Percentiles rank a stretch among this genome's conserved stretches.
phyloP scores from a whole-genome alignment of 1,139 yeast species.

The Saccharomyces hybrid region DNA sequence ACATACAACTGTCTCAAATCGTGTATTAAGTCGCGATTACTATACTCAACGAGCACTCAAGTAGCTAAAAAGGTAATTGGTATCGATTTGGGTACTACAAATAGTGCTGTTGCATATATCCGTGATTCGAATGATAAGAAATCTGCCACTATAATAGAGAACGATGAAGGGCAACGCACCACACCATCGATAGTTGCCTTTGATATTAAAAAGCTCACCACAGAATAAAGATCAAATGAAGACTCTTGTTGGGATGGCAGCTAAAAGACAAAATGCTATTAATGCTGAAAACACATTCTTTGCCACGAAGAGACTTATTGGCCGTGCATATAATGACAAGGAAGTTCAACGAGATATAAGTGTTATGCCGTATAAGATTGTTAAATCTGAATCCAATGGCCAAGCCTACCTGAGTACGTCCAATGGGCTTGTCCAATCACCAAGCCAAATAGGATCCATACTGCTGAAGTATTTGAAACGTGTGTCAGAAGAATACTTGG shows the following conservation, averaged over 20 bases:
- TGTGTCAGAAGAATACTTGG: conserved; percentile 45
- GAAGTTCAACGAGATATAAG: conserved; percentile 58
- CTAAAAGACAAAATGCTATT: conserved; percentile 58
- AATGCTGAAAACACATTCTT: conserved; percentile 64
- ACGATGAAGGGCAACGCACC: conserved; percentile 60
- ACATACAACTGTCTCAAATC: neutral
- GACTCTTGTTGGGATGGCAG: conserved; percentile 50
- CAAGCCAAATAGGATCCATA: conserved; percentile 28
- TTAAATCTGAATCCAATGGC: conserved; percentile 43
- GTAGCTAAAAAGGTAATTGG: conserved; percentile 46
- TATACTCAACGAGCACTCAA: neutral
- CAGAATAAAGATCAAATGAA: conserved; percentile 33
- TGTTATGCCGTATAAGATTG: conserved; percentile 49
- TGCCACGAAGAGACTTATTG: conserved; percentile 69
- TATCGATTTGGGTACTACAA: conserved; percentile 74
- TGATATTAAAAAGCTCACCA: conserved; percentile 15
- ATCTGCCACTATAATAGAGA: conserved; percentile 50
- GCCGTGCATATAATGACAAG: conserved; percentile 52
- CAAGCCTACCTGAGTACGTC: conserved; percentile 54
- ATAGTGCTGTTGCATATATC: conserved; percentile 63
- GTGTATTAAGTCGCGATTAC: neutral
- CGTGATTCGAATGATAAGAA: conserved; percentile 38
- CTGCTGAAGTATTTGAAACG: conserved; percentile 38
- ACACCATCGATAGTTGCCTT: conserved; percentile 70
- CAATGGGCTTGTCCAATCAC: conserved; percentile 22